Percentiles rank a stretch among this genome's conserved stretches.
These are phyloP conservation scores for Mortierella polycephala DNA, from an alignment of 371 early-diverging fungal genomes.

Conservation along the genomic window DNA sequence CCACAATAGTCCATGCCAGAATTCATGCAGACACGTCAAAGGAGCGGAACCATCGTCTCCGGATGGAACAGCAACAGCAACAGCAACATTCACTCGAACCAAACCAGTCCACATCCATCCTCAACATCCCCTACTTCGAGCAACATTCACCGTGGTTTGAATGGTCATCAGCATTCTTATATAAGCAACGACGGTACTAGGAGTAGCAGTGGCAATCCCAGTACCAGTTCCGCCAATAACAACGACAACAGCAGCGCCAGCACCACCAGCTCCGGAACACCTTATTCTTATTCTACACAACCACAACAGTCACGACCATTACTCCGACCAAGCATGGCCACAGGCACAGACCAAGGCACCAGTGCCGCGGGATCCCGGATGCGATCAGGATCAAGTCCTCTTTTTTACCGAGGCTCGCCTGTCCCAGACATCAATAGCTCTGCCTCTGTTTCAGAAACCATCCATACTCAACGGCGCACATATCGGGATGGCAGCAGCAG, in stretches of 20 bases:
- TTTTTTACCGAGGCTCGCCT: constrained; percentile 11
- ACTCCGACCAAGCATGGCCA: constrained; percentile 10
- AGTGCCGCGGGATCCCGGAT: constrained; percentile 25
- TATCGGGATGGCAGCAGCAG: constrained; percentile 12
- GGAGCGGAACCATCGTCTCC: constrained; percentile 34
- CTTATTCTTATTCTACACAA: constrained; percentile 15
- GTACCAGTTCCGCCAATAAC: neutral
- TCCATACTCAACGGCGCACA: constrained; percentile 14
- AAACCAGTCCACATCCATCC: constrained; percentile 8
- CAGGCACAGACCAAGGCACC: too few species aligned
- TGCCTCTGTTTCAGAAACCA: neutral
- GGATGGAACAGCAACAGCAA: constrained; percentile 6
- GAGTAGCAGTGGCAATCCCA: constrained; percentile 1
- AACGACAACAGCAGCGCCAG: constrained; percentile 1
- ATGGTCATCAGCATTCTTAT: constrained; percentile 1
- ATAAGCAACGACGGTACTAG: neutral
- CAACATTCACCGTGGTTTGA: constrained; percentile 1
- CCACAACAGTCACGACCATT: constrained; percentile 41
- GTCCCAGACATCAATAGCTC: constrained; percentile 3
- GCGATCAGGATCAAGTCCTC: constrained; percentile 42
- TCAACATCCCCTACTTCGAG: constrained; percentile 1
- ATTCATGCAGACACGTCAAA: constrained; percentile 24
- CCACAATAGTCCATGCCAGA: constrained; percentile 10
- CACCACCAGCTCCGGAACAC: neutral
- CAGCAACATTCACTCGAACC: constrained; percentile 6